Evolutionary conservation across 805 yeast genomes (phyloP).

Genomic region (Jamesozyma spencerorum): DNA sequence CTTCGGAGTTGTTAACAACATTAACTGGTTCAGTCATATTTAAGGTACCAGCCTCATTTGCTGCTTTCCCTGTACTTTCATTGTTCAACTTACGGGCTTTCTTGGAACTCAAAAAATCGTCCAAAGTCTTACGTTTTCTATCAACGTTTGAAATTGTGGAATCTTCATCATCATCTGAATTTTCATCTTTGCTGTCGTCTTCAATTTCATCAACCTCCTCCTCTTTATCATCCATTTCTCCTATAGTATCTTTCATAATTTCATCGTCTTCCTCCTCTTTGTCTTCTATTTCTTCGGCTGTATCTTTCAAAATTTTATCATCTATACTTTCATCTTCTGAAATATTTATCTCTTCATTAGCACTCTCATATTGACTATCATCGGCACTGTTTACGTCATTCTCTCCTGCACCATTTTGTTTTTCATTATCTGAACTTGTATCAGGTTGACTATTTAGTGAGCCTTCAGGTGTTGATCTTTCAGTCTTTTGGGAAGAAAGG

Average conservation of each 20-base stretch:
- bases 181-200: no score
- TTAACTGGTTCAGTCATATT: not conserved
- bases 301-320: no score
- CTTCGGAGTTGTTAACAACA: not conserved
- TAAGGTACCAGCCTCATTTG: not conserved
- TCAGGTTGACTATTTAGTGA: not conserved
- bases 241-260: no score
- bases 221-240: no score
- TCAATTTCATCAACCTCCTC: no score
- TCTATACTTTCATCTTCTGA: no score
- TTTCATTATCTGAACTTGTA: not conserved
- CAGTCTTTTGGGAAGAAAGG: no score
- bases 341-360: not conserved
- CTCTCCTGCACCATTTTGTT: not conserved
- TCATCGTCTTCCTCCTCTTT: no score
- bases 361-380: not conserved
- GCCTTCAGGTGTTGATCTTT: not conserved
- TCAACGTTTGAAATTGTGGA: no score
- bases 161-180: no score
- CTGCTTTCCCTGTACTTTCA: not conserved
- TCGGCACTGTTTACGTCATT: not conserved
- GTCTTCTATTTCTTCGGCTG: no score
- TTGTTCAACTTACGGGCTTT: not conserved
- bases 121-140: slow-evolving; percentile 1
- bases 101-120: not conserved